Evolutionary conservation across 768 basidiomycete species (phyloP).

Genomic region (Russula vinacea): DNA sequence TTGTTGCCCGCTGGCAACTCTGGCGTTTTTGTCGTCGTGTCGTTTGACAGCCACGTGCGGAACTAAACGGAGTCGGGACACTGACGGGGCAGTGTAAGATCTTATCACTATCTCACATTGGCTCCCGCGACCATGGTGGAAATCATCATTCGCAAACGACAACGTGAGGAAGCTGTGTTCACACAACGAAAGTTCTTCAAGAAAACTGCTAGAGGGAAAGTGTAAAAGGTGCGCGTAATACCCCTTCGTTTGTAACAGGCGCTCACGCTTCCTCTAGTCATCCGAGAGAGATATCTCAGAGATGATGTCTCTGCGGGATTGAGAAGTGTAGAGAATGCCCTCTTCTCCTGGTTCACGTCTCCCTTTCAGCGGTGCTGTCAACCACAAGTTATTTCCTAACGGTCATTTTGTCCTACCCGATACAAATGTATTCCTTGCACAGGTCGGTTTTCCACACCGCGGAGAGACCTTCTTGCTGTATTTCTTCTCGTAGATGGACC

Average conservation of each 20-base stretch:
- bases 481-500: constrained; percentile 70
- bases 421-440: constrained; percentile 91
- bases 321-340: constrained; percentile 62
- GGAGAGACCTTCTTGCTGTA: not conserved
- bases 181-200: constrained; percentile 93
- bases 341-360: constrained; percentile 45
- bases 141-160: constrained; percentile 72
- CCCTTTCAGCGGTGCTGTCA: constrained; percentile 54
- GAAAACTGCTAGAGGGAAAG: constrained; percentile 91
- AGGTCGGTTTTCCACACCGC: constrained; percentile 46
- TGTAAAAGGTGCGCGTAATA: constrained; percentile 71
- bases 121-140: constrained; percentile 42
- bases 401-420: constrained; percentile 89
- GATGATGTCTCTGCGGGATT: constrained; percentile 89
- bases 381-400: constrained; percentile 54
- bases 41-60: not conserved
- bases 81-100: not conserved
- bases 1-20: constrained; percentile 29
- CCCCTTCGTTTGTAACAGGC: constrained; percentile 1
- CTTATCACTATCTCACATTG: not conserved
- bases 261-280: constrained; percentile 42
- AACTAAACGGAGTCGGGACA: not conserved
- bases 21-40: not conserved
- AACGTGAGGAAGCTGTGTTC: constrained; percentile 63
- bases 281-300: constrained; percentile 90